Conservation (phyloP, 495 filamentous ascomycete species). For the Penicillium simplicissimum region DNA sequence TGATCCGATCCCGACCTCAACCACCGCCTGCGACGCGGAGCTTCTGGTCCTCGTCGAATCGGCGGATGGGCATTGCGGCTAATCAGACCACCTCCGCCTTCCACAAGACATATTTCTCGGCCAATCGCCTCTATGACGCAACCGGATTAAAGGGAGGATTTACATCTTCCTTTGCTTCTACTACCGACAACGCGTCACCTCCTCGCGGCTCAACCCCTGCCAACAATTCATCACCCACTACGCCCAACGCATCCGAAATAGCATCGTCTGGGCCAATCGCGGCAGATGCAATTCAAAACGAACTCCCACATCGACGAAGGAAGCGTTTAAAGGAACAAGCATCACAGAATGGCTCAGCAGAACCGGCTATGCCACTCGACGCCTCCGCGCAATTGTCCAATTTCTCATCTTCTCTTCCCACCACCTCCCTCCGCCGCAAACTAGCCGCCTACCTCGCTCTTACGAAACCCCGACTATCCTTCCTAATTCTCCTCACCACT, state of each 20-base stretch:
- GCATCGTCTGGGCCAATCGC: slow-evolving; percentile 20
- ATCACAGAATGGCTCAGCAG: slow-evolving; percentile 24
- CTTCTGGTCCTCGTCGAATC: slow-evolving; percentile 38
- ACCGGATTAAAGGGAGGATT: slow-evolving; percentile 26
- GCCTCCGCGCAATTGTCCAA: slow-evolving; percentile 79
- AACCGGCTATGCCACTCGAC: slow-evolving; percentile 66
- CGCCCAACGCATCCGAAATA: slow-evolving; percentile 12
- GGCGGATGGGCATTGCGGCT: slow-evolving; percentile 32
- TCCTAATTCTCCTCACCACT: slow-evolving; percentile 87
- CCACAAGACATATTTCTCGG: slow-evolving; percentile 46
- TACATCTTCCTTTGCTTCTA: slow-evolving; percentile 33
- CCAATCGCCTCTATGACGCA: slow-evolving; percentile 30
- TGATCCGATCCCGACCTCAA: slow-evolving; percentile 20
- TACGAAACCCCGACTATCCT: slow-evolving; percentile 89
- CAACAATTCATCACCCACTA: slow-evolving; percentile 4
- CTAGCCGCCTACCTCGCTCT: slow-evolving; percentile 87
- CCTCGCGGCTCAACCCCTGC: slow-evolving; percentile 13
- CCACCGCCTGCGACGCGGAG: slow-evolving; percentile 28
- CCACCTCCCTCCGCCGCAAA: slow-evolving; percentile 70
- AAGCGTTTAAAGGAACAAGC: slow-evolving; percentile 50
- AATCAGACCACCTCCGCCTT: slow-evolving; percentile 31
- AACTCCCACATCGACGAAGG: slow-evolving; percentile 52
- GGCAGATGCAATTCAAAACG: slow-evolving; percentile 27
- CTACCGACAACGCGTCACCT: slow-evolving; percentile 18
- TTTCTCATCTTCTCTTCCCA: slow-evolving; percentile 65